Conservation (phyloP, 2,329 filamentous ascomycete species). For the Chaetomium globosum region DNA sequence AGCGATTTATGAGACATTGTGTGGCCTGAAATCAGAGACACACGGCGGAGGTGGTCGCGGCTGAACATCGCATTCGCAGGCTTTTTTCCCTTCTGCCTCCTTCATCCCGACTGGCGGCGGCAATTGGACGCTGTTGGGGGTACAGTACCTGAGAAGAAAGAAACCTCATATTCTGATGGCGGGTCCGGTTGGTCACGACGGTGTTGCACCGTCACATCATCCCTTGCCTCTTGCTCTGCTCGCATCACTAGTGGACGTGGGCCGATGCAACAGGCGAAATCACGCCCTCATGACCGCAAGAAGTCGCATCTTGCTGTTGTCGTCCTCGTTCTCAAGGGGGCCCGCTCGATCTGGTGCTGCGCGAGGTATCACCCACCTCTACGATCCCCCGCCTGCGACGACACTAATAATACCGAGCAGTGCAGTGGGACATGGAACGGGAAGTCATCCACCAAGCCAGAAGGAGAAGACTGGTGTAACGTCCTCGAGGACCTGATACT, state of each 20-base stretch:
- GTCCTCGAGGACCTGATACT: background rate
- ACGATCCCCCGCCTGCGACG: conserved; percentile 11
- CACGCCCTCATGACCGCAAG: conserved; percentile 6
- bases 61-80: conserved; percentile 18
- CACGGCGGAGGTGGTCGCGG: conserved; percentile 17
- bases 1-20: conserved; percentile 24
- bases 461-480: conserved; percentile 6
- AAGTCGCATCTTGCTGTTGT: conserved; percentile 16
- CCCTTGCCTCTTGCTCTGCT: conserved; percentile 12
- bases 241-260: conserved; percentile 1
- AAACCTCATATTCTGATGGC: conserved; percentile 3
- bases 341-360: conserved; percentile 21
- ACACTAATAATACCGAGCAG: background rate
- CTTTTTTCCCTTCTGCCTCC: conserved; percentile 3
- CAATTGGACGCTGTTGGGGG: conserved; percentile 14
- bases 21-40: conserved; percentile 21
- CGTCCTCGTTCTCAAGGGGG: background rate
- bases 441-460: background rate
- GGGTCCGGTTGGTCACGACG: conserved; percentile 2
- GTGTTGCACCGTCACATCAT: conserved; percentile 18
- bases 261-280: background rate
- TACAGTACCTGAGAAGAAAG: conserved; percentile 17
- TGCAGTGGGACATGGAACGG: background rate
- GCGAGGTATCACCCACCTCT: conserved; percentile 5
- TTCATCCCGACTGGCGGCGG: conserved; percentile 16